These are phyloP conservation scores for Rhizophagus sp. DNA, from an alignment of 192 early-diverging fungal genomes.

Conservation along the genomic window DNA sequence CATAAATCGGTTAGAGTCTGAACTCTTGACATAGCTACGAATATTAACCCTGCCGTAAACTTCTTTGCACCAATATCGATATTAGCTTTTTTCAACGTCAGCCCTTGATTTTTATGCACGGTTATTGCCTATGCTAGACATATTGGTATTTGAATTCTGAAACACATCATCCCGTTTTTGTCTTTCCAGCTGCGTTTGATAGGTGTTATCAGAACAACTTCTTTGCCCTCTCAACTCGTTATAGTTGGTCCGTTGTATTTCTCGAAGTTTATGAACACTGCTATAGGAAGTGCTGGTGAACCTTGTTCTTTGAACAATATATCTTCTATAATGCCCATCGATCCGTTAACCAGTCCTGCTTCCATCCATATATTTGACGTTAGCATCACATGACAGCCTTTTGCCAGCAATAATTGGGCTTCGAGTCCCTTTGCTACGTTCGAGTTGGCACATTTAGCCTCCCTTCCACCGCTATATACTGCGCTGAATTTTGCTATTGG, in stretches of 20 bases:
- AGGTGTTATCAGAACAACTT: background rate
- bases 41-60: background rate
- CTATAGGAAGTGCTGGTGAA: background rate
- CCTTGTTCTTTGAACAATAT: background rate
- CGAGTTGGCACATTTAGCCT: background rate
- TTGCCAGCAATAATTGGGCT: too few relatives aligned
- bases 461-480: background rate
- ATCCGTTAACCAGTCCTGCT: background rate
- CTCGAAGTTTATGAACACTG: background rate
- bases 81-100: background rate
- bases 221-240: background rate
- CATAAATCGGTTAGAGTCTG: too few relatives aligned
- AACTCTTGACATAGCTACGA: background rate
- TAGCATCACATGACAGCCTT: too few relatives aligned
- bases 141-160: background rate
- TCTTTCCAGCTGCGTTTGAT: background rate
- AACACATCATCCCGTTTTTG: background rate
- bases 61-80: background rate
- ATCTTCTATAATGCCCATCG: background rate
- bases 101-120: background rate
- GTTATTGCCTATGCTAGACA: background rate
- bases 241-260: background rate
- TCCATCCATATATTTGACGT: too few relatives aligned
- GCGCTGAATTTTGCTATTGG: background rate
- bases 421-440: background rate